Percentiles rank a stretch among this genome's conserved stretches.
Conservation (phyloP, 306 rosid genomes). For the Prinsepia uniflora region DNA sequence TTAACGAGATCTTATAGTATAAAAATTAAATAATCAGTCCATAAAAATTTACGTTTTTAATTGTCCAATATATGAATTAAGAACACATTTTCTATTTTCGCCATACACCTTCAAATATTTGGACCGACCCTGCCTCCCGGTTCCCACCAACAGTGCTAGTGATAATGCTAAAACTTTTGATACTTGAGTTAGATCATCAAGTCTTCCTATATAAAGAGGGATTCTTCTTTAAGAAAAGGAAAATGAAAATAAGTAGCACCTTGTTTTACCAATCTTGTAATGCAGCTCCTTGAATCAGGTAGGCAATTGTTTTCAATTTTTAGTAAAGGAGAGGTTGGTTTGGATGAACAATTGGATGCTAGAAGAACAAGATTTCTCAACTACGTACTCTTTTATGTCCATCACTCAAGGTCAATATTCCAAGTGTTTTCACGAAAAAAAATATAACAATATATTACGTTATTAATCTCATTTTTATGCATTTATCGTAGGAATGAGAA, state of each 20-base stretch:
- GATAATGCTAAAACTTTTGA: neutral
- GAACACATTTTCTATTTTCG: too few species aligned
- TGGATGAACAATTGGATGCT: neutral
- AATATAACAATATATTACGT: too few species aligned
- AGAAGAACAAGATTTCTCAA: slow-evolving; percentile 1
- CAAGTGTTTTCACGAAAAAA: neutral
- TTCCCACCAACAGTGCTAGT: too few species aligned
- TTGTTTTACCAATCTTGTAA: neutral
- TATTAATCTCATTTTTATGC: too few species aligned
- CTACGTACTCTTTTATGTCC: neutral
- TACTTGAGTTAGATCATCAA: neutral
- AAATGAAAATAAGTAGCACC: neutral
- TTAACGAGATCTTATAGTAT: too few species aligned
- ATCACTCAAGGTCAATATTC: neutral
- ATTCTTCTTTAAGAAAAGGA: neutral
- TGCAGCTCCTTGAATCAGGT: neutral
- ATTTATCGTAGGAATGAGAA: too few species aligned
- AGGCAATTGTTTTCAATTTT: neutral
- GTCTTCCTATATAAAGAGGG: neutral
- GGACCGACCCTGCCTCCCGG: too few species aligned
- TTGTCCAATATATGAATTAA: too few species aligned
- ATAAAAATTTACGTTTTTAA: too few species aligned
- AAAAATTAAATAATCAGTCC: too few species aligned
- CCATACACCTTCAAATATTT: too few species aligned
- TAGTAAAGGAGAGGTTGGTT: neutral